Evolutionary conservation across 441 rosid species (phyloP).

Genomic region (Jatropha podagrica): DNA sequence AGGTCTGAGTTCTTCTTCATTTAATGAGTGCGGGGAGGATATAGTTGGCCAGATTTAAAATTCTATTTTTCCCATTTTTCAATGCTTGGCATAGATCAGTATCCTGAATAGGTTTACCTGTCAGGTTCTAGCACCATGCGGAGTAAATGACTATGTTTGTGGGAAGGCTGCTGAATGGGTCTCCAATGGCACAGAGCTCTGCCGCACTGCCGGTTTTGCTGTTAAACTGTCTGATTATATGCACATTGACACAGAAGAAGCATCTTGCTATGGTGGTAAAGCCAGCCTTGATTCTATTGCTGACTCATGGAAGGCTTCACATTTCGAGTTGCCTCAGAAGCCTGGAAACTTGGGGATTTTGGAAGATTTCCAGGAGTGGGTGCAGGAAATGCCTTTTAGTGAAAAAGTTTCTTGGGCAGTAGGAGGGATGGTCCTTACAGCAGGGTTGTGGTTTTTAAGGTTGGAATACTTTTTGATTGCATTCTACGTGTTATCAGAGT

Average conservation of each 20-base stretch:
- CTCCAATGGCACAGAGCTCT: conserved; percentile 73
- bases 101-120: conserved; percentile 26
- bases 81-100: conserved; percentile 14
- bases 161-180: conserved; percentile 75
- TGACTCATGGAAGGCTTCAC: conserved; percentile 55
- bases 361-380: conserved; percentile 59
- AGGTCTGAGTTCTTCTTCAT: not conserved
- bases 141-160: conserved; percentile 67
- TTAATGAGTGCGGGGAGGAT: not conserved
- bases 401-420: conserved; percentile 76
- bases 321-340: conserved; percentile 35
- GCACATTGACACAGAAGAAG: conserved; percentile 36
- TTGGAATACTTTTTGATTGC: conserved; percentile 19
- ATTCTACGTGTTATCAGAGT: not conserved
- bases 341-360: conserved; percentile 28
- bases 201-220: conserved; percentile 65
- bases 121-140: conserved; percentile 80
- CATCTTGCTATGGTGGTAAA: conserved; percentile 69
- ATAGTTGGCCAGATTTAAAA: too few species aligned
- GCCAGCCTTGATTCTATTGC: conserved; percentile 65
- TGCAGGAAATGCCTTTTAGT: conserved; percentile 43
- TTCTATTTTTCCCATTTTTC: not conserved
- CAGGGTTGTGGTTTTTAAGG: conserved; percentile 72
- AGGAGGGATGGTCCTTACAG: conserved; percentile 75
- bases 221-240: conserved; percentile 39